Evolutionary conservation across 176 grass and related monocot species (phyloP).

Genomic region (Cenchrus americanus): DNA sequence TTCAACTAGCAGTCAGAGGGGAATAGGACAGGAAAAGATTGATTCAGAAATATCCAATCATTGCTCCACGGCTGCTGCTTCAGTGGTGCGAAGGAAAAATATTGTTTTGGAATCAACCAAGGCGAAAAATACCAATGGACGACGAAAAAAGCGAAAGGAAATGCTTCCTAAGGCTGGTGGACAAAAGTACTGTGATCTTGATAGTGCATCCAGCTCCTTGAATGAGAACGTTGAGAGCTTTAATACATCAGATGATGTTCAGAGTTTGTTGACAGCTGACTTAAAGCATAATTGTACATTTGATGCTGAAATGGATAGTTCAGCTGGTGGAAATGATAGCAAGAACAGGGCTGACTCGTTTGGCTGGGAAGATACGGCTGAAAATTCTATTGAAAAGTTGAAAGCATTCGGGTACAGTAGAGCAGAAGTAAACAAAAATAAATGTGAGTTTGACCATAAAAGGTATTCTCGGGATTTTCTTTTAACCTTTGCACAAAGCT

Average conservation of each 20-base stretch:
- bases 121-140: conserved; percentile 36
- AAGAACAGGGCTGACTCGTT: conserved; percentile 48
- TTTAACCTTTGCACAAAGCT: conserved; percentile 62
- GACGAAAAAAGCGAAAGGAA: conserved; percentile 65
- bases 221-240: conserved; percentile 48
- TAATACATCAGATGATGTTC: conserved; percentile 29
- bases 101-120: conserved; percentile 47
- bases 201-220: conserved; percentile 51
- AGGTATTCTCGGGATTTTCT: conserved; percentile 83
- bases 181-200: conserved; percentile 53
- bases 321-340: conserved; percentile 40
- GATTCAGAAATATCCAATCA: conserved; percentile 28
- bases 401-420: neutral
- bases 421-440: conserved; percentile 33
- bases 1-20: conserved; percentile 15
- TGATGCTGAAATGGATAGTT: conserved; percentile 40
- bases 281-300: conserved; percentile 31
- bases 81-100: conserved; percentile 49
- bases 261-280: conserved; percentile 22
- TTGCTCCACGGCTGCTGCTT: conserved; percentile 5
- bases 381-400: conserved; percentile 59
- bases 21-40: conserved; percentile 27
- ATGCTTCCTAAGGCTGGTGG: conserved; percentile 59
- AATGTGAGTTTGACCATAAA: conserved; percentile 38
- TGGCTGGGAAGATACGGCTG: conserved; percentile 58